Evolutionary conservation across 1,139 yeast genomes (phyloP).

Genomic region (Maudiozyma humilis): DNA sequence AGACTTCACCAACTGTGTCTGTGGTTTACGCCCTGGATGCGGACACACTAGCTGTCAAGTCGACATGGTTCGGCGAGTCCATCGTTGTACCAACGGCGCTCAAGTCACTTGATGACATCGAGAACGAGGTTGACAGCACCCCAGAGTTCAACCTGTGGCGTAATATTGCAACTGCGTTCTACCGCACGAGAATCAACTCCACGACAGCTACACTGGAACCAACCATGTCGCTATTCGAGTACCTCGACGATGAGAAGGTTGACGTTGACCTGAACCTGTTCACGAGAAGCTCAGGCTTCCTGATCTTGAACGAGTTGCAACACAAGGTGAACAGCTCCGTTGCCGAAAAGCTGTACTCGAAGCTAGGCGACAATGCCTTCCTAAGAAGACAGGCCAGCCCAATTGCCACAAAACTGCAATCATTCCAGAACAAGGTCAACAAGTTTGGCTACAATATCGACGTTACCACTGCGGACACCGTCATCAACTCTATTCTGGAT

Average conservation of each 20-base stretch:
- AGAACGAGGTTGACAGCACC: slow-evolving; percentile 32
- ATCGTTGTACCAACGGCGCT: slow-evolving; percentile 52
- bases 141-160: slow-evolving; percentile 19
- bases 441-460: slow-evolving; percentile 55
- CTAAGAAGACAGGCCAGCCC: slow-evolving; percentile 87
- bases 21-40: slow-evolving; percentile 78
- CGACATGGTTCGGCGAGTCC: slow-evolving; percentile 72
- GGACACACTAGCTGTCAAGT: slow-evolving; percentile 61
- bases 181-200: slow-evolving; percentile 59
- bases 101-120: slow-evolving; percentile 18
- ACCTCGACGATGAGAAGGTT: slow-evolving; percentile 78
- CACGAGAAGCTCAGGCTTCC: slow-evolving; percentile 50
- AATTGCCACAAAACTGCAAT: slow-evolving; percentile 70
- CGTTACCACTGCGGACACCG: slow-evolving; percentile 62
- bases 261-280: slow-evolving; percentile 66
- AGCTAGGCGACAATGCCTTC: slow-evolving; percentile 71
- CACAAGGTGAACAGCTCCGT: slow-evolving; percentile 79
- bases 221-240: slow-evolving; percentile 62
- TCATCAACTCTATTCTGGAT: slow-evolving; percentile 61
- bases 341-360: slow-evolving; percentile 72
- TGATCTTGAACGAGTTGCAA: slow-evolving; percentile 64
- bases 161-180: slow-evolving; percentile 51
- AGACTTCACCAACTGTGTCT: slow-evolving; percentile 61
- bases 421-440: slow-evolving; percentile 58
- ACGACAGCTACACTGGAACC: slow-evolving; percentile 44